phyloP scores from a whole-genome alignment of 2,329 filamentous ascomycete species.

The Sporothrix schenckii region DNA sequence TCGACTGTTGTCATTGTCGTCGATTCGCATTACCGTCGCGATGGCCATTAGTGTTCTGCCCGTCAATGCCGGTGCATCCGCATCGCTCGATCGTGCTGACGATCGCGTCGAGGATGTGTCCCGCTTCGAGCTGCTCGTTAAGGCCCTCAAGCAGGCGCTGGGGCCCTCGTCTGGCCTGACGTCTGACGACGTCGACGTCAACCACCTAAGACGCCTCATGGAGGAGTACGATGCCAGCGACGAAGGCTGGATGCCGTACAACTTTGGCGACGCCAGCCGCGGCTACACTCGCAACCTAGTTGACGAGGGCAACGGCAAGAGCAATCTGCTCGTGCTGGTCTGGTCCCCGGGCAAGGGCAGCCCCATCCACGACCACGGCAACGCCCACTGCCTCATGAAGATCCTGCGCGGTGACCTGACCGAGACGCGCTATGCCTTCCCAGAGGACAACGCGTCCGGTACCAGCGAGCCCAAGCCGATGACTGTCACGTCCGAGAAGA shows the following conservation, averaged over 20 bases:
- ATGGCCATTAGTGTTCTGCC: slow-evolving; percentile 30
- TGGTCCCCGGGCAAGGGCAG: slow-evolving; percentile 85
- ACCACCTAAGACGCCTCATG: slow-evolving; percentile 73
- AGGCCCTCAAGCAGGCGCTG: slow-evolving; percentile 71
- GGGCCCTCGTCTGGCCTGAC: slow-evolving; percentile 81
- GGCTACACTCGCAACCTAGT: slow-evolving; percentile 88
- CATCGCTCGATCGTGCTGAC: slow-evolving; percentile 13
- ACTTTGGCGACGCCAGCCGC: slow-evolving; percentile 68
- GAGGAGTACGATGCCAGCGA: slow-evolving; percentile 69
- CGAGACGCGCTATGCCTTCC: slow-evolving; percentile 81
- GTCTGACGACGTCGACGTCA: slow-evolving; percentile 77
- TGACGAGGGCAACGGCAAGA: slow-evolving; percentile 77
- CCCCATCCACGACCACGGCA: slow-evolving; percentile 85
- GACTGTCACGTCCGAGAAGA: slow-evolving; percentile 66
- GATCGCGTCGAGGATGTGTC: slow-evolving; percentile 42
- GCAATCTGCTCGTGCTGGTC: slow-evolving; percentile 72
- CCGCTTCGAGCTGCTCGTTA: slow-evolving; percentile 70
- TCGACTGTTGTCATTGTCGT: not conserved
- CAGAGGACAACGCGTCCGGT: slow-evolving; percentile 53
- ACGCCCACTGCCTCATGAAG: slow-evolving; percentile 92
- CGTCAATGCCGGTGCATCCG: not conserved
- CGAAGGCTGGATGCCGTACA: slow-evolving; percentile 73
- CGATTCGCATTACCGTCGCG: not conserved
- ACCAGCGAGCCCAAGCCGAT: slow-evolving; percentile 51
- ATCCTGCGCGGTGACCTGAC: slow-evolving; percentile 76